Evolutionary conservation across 495 filamentous ascomycete genomes (phyloP).

Genomic region (Penicillium soppii): DNA sequence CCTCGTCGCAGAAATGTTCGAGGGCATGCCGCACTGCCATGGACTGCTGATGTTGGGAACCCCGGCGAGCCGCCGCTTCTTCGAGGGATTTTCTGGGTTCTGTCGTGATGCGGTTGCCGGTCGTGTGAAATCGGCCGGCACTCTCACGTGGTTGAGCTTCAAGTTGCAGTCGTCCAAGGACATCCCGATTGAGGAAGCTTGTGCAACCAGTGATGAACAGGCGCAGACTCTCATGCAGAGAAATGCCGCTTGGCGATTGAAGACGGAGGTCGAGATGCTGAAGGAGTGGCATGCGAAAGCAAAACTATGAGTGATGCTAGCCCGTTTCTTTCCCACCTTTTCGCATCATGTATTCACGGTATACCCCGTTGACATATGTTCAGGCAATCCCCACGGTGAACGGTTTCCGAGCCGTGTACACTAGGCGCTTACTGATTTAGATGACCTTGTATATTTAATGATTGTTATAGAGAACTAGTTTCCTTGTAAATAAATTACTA

Average conservation of each 20-base stretch:
- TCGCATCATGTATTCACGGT: background rate
- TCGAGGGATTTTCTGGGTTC: constrained; percentile 59
- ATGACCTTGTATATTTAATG: background rate
- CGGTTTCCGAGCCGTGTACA: background rate
- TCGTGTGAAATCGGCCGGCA: constrained; percentile 20
- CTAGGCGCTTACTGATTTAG: background rate
- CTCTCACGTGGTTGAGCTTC: constrained; percentile 48
- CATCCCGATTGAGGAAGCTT: constrained; percentile 52
- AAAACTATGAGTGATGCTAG: constrained; percentile 39
- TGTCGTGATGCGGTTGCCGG: constrained; percentile 38
- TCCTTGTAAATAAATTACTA: background rate
- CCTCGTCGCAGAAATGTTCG: constrained; percentile 72
- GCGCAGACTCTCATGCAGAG: constrained; percentile 48
- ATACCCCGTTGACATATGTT: background rate
- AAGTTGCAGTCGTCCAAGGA: constrained; percentile 52
- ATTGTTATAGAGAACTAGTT: background rate
- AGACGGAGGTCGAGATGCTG: constrained; percentile 42
- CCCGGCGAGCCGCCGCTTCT: constrained; percentile 47
- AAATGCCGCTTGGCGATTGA: constrained; percentile 44
- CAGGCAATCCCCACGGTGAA: background rate
- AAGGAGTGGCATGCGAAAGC: constrained; percentile 40
- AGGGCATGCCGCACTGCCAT: constrained; percentile 91
- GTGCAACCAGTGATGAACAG: constrained; percentile 52
- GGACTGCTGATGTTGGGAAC: constrained; percentile 59
- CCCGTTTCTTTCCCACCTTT: background rate